Evolutionary conservation across 2,329 filamentous ascomycete species (phyloP).

Genomic region (Botrytis cinerea): DNA sequence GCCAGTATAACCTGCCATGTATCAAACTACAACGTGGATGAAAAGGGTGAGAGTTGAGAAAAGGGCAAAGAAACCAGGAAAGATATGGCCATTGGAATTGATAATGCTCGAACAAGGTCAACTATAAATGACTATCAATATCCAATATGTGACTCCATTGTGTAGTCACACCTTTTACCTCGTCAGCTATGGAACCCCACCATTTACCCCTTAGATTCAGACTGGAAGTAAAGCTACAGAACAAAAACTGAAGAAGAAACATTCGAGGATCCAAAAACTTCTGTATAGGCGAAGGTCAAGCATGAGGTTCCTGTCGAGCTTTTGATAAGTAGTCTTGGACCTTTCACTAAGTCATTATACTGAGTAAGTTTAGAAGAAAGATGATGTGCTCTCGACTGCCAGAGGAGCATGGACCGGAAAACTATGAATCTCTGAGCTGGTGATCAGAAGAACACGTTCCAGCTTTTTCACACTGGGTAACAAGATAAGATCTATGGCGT

Average conservation of each 20-base stretch:
- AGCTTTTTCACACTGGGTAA: not conserved
- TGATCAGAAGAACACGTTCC: no score
- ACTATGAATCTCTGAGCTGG: not conserved
- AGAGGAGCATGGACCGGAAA: no score
- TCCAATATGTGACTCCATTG: not conserved
- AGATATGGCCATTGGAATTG: fast-evolving
- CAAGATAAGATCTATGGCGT: not conserved
- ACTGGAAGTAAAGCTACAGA: not conserved
- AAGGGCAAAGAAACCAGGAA: fast-evolving
- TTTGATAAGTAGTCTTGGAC: no score
- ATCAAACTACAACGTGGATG: not conserved
- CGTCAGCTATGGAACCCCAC: not conserved
- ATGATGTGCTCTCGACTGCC: not conserved
- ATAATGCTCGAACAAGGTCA: fast-evolving
- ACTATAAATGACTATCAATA: not conserved
- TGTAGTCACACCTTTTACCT: not conserved
- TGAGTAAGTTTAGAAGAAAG: not conserved
- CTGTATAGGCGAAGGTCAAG: not conserved
- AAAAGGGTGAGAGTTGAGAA: not conserved
- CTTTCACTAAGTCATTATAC: not conserved
- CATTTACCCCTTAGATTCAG: no score
- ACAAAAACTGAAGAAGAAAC: not conserved
- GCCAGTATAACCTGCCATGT: not conserved
- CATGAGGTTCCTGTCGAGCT: not conserved
- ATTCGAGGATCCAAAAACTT: no score